These are phyloP conservation scores for Lentinula sp. DNA, from an alignment of 768 basidiomycete genomes.

Conservation along the genomic window DNA sequence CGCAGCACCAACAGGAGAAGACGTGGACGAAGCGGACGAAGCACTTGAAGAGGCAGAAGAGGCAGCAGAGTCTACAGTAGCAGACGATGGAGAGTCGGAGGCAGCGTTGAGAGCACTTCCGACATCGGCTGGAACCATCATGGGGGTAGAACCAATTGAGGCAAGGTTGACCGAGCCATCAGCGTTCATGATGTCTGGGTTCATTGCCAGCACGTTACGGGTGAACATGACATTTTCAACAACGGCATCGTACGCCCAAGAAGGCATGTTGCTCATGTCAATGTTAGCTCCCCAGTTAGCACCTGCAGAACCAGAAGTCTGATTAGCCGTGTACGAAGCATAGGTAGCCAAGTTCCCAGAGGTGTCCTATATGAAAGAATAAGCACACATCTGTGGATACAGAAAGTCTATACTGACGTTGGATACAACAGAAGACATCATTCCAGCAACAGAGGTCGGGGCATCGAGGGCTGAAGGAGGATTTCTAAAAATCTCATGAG, in stretches of 20 bases:
- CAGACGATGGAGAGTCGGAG: constrained; percentile 12
- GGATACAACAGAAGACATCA: constrained; percentile 43
- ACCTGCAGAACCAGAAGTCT: constrained; percentile 45
- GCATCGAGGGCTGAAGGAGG: constrained; percentile 43
- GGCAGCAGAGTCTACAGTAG: constrained; percentile 11
- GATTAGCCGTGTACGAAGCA: constrained; percentile 39
- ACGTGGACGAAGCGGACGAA: constrained; percentile 20
- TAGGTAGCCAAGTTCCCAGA: constrained; percentile 49
- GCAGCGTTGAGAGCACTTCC: constrained; percentile 31
- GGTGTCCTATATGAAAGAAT: constrained; percentile 28
- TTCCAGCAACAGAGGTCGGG: constrained; percentile 41
- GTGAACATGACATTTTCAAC: constrained; percentile 55
- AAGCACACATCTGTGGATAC: neutral
- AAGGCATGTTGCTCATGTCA: constrained; percentile 48
- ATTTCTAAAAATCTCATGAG: constrained; percentile 33
- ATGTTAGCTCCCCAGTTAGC: constrained; percentile 59
- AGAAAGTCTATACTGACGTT: constrained; percentile 15
- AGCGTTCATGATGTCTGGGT: constrained; percentile 42
- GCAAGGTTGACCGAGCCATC: constrained; percentile 50
- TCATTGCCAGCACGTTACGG: constrained; percentile 36
- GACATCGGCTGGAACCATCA: constrained; percentile 60
- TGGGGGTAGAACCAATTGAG: constrained; percentile 32
- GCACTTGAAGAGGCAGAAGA: constrained; percentile 21
- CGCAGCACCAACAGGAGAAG: constrained; percentile 17
- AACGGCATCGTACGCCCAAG: constrained; percentile 41